Percentiles rank a stretch among this genome's conserved stretches.
Evolutionary conservation across 805 yeast species (phyloP).

Genomic region (Geotrichum ghanense): DNA sequence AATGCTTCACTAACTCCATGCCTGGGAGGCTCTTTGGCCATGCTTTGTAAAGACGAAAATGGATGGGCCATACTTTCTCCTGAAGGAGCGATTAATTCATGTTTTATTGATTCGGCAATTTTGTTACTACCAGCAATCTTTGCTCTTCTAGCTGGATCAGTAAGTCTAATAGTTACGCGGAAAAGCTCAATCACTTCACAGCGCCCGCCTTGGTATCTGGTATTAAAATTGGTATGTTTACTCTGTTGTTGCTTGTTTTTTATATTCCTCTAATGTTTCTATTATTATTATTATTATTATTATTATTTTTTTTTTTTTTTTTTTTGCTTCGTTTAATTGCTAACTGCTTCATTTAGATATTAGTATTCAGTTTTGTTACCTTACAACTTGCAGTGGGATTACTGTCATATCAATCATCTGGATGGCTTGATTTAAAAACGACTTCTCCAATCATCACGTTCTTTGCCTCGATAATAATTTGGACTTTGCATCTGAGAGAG

Average conservation of each 20-base stretch:
- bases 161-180: slow-evolving; percentile 1
- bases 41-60: slow-evolving; percentile 5
- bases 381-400: background rate
- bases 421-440: slow-evolving; percentile 4
- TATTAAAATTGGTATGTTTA: slow-evolving; percentile 4
- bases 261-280: background rate
- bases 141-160: slow-evolving; percentile 6
- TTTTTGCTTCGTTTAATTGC: background rate
- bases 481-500: slow-evolving; percentile 11
- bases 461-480: slow-evolving; percentile 4
- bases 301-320: too few relatives aligned
- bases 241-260: background rate
- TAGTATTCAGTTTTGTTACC: background rate
- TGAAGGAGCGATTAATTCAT: slow-evolving; percentile 13
- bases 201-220: background rate
- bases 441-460: slow-evolving; percentile 5
- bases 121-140: slow-evolving; percentile 8
- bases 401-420: background rate
- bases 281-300: too few relatives aligned
- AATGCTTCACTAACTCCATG: background rate
- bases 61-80: slow-evolving; percentile 10
- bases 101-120: slow-evolving; percentile 13
- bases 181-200: background rate
- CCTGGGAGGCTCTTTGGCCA: background rate
- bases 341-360: background rate